phyloP scores from a whole-genome alignment of 2,329 filamentous ascomycete genomes.

The Clarireedia hainanense region DNA sequence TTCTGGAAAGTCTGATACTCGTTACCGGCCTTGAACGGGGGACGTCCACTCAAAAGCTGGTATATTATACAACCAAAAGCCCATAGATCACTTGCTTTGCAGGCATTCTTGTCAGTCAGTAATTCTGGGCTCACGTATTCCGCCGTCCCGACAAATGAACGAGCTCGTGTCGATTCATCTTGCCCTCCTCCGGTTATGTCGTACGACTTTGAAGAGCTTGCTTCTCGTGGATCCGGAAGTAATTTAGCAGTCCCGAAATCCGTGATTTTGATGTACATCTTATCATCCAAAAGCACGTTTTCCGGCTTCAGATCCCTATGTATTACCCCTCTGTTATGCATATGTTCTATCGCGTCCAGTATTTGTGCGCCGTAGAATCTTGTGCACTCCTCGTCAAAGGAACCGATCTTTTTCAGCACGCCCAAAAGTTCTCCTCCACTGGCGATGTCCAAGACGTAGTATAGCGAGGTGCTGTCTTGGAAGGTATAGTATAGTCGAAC shows the following conservation, averaged over 20 bases:
- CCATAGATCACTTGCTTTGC: constrained; percentile 97
- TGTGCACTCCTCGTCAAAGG: constrained; percentile 91
- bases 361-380: constrained; percentile 94
- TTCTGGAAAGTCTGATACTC: constrained; percentile 98
- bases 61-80: constrained; percentile 98
- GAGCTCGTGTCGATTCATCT: constrained; percentile 64
- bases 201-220: constrained; percentile 27
- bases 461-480: constrained; percentile 90
- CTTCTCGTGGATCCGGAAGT: constrained; percentile 49
- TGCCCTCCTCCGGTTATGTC: constrained; percentile 32
- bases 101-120: constrained; percentile 93
- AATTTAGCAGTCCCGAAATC: constrained; percentile 99
- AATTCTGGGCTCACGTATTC: constrained; percentile 98
- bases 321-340: constrained; percentile 94
- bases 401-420: constrained; percentile 87
- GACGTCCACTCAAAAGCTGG: constrained; percentile 88
- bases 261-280: constrained; percentile 98
- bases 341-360: constrained; percentile 91
- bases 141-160: constrained; percentile 94
- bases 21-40: constrained; percentile 91
- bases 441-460: constrained; percentile 93
- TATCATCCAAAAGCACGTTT: constrained; percentile 88
- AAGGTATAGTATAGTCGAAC: constrained; percentile 98
- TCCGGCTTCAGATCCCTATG: constrained; percentile 96
- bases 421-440: constrained; percentile 87